phyloP scores from a whole-genome alignment of 2,329 filamentous ascomycete species.

The Botryotinia narcissicola region DNA sequence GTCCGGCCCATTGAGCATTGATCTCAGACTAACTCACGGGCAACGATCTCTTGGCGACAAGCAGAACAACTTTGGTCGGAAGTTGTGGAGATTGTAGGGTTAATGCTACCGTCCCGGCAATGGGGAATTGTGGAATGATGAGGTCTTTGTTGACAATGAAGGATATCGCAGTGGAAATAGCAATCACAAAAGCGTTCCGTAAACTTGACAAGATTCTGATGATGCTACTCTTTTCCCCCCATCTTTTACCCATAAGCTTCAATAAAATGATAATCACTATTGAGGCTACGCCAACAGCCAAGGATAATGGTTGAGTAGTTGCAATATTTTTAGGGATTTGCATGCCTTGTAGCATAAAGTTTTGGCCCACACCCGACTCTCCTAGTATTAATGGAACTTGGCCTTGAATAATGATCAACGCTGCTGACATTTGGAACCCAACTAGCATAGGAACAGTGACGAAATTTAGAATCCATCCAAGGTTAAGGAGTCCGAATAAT shows the following conservation, averaged over 20 bases:
- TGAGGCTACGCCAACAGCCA: slow-evolving; percentile 8
- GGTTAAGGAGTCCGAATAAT: slow-evolving; percentile 57
- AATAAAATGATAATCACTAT: not conserved
- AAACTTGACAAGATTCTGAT: slow-evolving; percentile 1
- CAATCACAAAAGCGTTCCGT: slow-evolving; percentile 5
- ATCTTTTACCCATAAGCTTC: slow-evolving; percentile 6
- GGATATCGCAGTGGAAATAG: slow-evolving; percentile 1
- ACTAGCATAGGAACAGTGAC: slow-evolving; percentile 63
- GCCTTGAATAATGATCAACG: slow-evolving; percentile 63
- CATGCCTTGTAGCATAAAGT: not conserved
- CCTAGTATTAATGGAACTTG: slow-evolving; percentile 56
- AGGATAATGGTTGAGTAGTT: slow-evolving; percentile 5
- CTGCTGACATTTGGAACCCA: slow-evolving; percentile 65
- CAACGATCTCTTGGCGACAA: slow-evolving; percentile 44
- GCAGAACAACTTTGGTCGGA: not conserved
- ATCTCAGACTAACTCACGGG: slow-evolving; percentile 30
- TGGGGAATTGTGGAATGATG: not conserved
- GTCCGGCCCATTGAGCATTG: not conserved
- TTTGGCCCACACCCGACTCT: slow-evolving; percentile 37
- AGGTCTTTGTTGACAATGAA: slow-evolving; percentile 7
- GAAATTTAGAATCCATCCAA: slow-evolving; percentile 65
- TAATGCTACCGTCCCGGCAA: not conserved
- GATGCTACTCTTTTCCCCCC: not conserved
- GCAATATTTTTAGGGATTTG: not conserved
- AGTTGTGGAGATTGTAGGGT: not conserved